A percentile compares a stretch with the other conserved stretches of the same genome.
These are phyloP conservation scores for Lachancea sp. DNA, from an alignment of 805 yeast genomes.

Conservation along the genomic window DNA sequence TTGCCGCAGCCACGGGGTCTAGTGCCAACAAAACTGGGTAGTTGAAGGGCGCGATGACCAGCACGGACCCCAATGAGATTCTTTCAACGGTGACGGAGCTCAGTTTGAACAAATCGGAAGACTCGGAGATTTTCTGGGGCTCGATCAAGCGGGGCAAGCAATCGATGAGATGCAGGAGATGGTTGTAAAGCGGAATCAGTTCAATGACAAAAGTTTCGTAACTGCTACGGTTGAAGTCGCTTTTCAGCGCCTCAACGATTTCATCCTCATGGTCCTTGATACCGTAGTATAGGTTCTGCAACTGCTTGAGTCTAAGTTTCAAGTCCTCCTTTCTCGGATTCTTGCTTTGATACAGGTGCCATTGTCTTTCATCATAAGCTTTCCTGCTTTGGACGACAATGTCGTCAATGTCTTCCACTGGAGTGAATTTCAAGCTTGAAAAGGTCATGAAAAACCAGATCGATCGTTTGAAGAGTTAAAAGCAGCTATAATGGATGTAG, in stretches of 20 bases:
- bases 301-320: slow-evolving; percentile 48
- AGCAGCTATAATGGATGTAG: too few relatives aligned
- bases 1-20: slow-evolving; percentile 66
- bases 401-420: slow-evolving; percentile 5
- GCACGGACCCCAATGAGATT: slow-evolving; percentile 56
- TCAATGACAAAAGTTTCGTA: slow-evolving; percentile 62
- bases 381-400: slow-evolving; percentile 1
- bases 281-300: slow-evolving; percentile 61
- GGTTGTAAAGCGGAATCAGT: slow-evolving; percentile 43
- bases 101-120: slow-evolving; percentile 26
- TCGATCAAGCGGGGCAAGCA: slow-evolving; percentile 56
- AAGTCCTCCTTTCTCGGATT: slow-evolving; percentile 17
- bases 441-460: too few relatives aligned
- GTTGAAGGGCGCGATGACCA: slow-evolving; percentile 46
- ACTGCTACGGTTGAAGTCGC: slow-evolving; percentile 62
- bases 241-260: slow-evolving; percentile 49
- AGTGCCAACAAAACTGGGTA: slow-evolving; percentile 53
- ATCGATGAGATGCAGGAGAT: slow-evolving; percentile 52
- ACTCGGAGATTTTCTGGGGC: slow-evolving; percentile 37
- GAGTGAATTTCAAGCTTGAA: not conserved
- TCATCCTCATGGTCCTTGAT: slow-evolving; percentile 51
- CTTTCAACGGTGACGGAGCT: slow-evolving; percentile 37
- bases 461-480: too few relatives aligned
- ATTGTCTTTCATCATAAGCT: slow-evolving; percentile 13
- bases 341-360: slow-evolving; percentile 10